Percentiles rank a stretch among this genome's conserved stretches.
phyloP scores from a whole-genome alignment of 73 alveolate genomes.

The Tetrahymena elliotti region DNA sequence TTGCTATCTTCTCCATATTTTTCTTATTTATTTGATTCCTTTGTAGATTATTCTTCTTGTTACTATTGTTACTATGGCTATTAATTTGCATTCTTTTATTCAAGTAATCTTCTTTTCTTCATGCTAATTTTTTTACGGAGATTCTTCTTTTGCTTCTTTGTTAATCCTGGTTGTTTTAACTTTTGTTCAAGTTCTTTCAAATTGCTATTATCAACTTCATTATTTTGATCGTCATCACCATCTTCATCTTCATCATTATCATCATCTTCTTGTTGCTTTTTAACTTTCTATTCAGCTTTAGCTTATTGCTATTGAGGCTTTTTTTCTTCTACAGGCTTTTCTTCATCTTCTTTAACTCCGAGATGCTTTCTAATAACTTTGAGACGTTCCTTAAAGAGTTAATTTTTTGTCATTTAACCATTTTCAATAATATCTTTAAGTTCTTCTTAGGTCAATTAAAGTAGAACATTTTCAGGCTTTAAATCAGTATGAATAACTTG shows the following conservation, averaged over 20 bases:
- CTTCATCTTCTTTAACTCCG: constrained; percentile 6
- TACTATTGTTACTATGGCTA: neutral
- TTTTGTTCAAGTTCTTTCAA: neutral
- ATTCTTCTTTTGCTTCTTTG: constrained; percentile 17
- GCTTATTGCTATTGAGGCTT: neutral
- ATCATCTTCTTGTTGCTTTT: neutral
- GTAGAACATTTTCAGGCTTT: constrained; percentile 91
- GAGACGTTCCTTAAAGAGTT: constrained; percentile 16
- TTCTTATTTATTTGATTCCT: constrained; percentile 23
- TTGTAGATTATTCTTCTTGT: neutral
- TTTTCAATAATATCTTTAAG: constrained; percentile 58
- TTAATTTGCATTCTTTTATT: neutral
- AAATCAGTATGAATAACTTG: constrained; percentile 93
- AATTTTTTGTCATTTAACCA: constrained; percentile 16
- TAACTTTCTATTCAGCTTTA: neutral
- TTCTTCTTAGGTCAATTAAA: constrained; percentile 71
- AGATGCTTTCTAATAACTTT: constrained; percentile 7
- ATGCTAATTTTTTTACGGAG: constrained; percentile 7
- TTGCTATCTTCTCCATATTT: constrained; percentile 41
- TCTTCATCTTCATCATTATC: neutral
- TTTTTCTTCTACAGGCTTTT: neutral
- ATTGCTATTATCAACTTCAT: neutral
- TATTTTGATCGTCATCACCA: neutral
- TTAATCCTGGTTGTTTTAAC: neutral
- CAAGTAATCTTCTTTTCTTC: constrained; percentile 30